phyloP scores from a whole-genome alignment of 768 basidiomycete genomes.

The Lactifluus subvellereus region DNA sequence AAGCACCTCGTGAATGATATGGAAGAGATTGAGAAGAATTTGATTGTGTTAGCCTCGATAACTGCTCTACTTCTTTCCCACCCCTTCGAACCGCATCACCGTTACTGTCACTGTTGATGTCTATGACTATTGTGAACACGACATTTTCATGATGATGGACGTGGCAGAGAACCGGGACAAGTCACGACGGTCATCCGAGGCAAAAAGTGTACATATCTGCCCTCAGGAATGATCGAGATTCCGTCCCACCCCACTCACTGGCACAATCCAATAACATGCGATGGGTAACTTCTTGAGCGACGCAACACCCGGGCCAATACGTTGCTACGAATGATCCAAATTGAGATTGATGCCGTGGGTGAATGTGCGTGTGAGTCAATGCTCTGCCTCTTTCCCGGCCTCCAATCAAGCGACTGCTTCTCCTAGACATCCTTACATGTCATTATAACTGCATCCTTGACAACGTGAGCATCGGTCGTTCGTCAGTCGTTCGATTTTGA shows the following conservation, averaged over 20 bases:
- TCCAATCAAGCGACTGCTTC: not conserved
- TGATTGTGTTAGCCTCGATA: slow-evolving; percentile 10
- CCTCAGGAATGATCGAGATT: not conserved
- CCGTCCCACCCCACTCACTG: not conserved
- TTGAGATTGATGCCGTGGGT: not conserved
- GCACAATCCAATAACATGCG: slow-evolving; percentile 10
- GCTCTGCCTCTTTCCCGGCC: not conserved
- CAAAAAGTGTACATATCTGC: slow-evolving; percentile 18
- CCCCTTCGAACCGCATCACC: not conserved
- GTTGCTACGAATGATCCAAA: not conserved
- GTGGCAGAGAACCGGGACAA: not conserved
- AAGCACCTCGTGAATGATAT: slow-evolving; percentile 11
- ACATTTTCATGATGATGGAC: slow-evolving; percentile 20
- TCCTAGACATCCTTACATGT: slow-evolving; percentile 8
- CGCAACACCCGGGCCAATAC: slow-evolving; percentile 6
- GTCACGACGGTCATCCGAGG: slow-evolving; percentile 6
- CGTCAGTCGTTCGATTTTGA: not conserved
- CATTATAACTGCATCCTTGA: slow-evolving; percentile 19
- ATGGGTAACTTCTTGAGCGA: slow-evolving; percentile 17
- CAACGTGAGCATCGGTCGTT: slow-evolving; percentile 7
- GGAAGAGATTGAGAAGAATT: not conserved
- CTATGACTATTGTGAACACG: not conserved
- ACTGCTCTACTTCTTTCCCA: not conserved
- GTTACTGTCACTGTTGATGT: not conserved
- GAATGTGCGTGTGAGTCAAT: slow-evolving; percentile 6